These are phyloP conservation scores for Puccinia coronata DNA, from an alignment of 1,284 basidiomycete species.

Conservation along the genomic window DNA sequence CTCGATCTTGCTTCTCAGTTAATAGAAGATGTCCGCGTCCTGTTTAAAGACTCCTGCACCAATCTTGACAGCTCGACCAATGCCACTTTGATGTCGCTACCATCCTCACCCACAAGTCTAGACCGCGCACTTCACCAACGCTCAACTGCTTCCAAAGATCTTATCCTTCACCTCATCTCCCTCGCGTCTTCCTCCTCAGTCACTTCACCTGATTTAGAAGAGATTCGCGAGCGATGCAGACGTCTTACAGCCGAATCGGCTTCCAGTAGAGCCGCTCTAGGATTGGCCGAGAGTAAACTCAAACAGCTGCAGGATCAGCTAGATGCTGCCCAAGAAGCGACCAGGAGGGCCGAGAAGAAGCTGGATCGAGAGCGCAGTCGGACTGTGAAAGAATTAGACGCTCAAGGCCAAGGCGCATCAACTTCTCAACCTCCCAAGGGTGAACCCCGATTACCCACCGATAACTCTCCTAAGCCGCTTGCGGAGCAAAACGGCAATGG, in stretches of 20 bases:
- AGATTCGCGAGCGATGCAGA: conserved; percentile 39
- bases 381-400: conserved; percentile 54
- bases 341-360: conserved; percentile 54
- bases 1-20: conserved; percentile 61
- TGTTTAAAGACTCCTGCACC: conserved; percentile 61
- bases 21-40: conserved; percentile 68
- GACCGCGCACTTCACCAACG: conserved; percentile 48
- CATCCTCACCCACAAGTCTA: conserved; percentile 35
- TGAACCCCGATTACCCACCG: conserved; percentile 14
- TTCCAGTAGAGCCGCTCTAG: conserved; percentile 37
- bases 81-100: conserved; percentile 61
- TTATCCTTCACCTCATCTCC: conserved; percentile 49
- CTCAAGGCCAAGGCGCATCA: conserved; percentile 45
- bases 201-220: conserved; percentile 41
- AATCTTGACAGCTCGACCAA: conserved; percentile 19
- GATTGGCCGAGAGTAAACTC: conserved; percentile 50
- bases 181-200: conserved; percentile 47
- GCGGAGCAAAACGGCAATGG: conserved; percentile 31
- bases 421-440: conserved; percentile 25
- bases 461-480: conserved; percentile 20
- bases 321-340: conserved; percentile 52
- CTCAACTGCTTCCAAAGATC: conserved; percentile 47
- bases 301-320: conserved; percentile 53
- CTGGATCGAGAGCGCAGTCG: conserved; percentile 53
- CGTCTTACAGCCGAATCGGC: conserved; percentile 42